Base-by-base conservation (phyloP, 2,329 filamentous ascomycete species). In the Diaporthe batatas region DNA sequence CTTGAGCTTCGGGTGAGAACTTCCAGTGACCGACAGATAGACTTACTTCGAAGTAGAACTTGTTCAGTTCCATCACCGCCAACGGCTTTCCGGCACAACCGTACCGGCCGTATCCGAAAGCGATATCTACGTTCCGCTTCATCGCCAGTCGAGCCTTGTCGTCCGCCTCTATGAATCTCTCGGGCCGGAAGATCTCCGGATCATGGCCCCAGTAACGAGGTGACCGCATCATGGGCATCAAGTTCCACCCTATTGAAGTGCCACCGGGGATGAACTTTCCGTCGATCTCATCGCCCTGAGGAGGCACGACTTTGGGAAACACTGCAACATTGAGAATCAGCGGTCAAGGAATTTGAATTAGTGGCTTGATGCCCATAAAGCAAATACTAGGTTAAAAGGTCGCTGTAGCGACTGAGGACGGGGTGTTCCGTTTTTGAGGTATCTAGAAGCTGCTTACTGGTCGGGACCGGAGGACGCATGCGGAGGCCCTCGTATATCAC, bases 141-240 rank as follows among this genome's bases (percentile, higher is more conserved):
- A 82, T 83, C 21, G 75, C 74, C 21, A 73, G 75, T 57, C 79
- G 77, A 32, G 79, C 77, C 1, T 78, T 77, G 0, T 71, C 71
- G 7, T 86, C 90, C 2, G 87, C 76, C 6, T 79, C 82, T 54
- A 82, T 79, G 90, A 90, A 92, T 34, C 91, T 84, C 76, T 91
- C 89, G 0, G 90, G 90, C 3, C 86, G 82, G 80, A 91, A 92
- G 2, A 85, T 79, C 11, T 91, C 87, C 1, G 88, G 89, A 75
- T 91, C 87, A 0, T 83, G 77, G 6, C 90, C 90, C 67, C 72
- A 76, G 18, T 72, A 23, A 29, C 51, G 73, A 10, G 25, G 36
- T 1, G 62, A 54, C 3, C 75, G 75, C 47, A 68, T 65, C 25
- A 79, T n/a, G 1, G 70, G 73, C 21, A 67, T 29, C 12, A 70